A percentile compares a stretch with the other conserved stretches of the same genome.
These are phyloP conservation scores for Aspergillus fijiensis DNA, from an alignment of 2,329 filamentous ascomycete species.

Conservation along the genomic window DNA sequence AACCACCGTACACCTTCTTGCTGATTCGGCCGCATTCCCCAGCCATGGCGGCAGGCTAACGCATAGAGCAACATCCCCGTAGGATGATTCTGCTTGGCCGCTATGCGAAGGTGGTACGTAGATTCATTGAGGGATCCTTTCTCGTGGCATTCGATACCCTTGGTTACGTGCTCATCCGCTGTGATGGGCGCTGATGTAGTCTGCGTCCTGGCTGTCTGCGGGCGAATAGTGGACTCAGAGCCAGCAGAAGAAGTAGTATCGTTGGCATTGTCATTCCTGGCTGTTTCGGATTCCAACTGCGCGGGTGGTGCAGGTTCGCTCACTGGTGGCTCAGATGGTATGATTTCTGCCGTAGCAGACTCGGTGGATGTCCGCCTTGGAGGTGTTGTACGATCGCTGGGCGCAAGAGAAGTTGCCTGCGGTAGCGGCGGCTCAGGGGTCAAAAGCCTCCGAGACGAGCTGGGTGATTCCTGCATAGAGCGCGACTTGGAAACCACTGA, in stretches of 20 bases:
- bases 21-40: constrained; percentile 94
- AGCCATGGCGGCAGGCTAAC: constrained; percentile 90
- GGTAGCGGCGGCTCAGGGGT: constrained; percentile 12
- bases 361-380: background rate
- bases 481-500: constrained; percentile 28
- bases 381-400: background rate
- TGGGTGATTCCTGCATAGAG: constrained; percentile 29
- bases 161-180: constrained; percentile 82
- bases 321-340: constrained; percentile 10
- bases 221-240: constrained; percentile 63
- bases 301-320: constrained; percentile 10
- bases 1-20: constrained; percentile 89
- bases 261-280: constrained; percentile 27
- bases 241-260: constrained; percentile 56
- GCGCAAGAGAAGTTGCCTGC: constrained; percentile 4
- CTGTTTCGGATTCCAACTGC: constrained; percentile 10
- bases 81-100: constrained; percentile 79
- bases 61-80: constrained; percentile 97
- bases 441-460: constrained; percentile 19
- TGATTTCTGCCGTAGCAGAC: constrained; percentile 3
- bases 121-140: constrained; percentile 86
- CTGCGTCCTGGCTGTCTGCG: constrained; percentile 34
- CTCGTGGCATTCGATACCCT: constrained; percentile 88
- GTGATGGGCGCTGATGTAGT: constrained; percentile 31
- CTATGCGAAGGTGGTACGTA: constrained; percentile 90